Evolutionary conservation across 257 asterid genomes (phyloP).

Genomic region (Craterostigma plantagineum): DNA sequence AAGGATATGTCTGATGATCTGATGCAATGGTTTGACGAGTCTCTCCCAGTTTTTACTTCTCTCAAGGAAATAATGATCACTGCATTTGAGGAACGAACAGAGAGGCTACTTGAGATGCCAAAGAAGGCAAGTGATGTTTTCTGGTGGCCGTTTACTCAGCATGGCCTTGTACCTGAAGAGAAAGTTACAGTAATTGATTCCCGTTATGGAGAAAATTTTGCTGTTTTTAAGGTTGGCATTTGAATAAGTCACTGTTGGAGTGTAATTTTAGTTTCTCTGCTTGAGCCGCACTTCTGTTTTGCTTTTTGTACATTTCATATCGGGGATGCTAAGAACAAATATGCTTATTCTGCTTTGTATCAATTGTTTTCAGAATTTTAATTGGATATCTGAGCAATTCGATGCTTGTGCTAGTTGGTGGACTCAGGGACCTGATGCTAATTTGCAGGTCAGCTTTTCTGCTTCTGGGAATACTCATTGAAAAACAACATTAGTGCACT

Average conservation of each 20-base stretch:
- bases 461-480: constrained; percentile 1
- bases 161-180: constrained; percentile 61
- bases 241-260: constrained; percentile 2
- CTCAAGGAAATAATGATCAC: constrained; percentile 70
- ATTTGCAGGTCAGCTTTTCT: constrained; percentile 64
- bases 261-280: not conserved
- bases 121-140: constrained; percentile 50
- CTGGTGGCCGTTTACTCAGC: constrained; percentile 99
- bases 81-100: constrained; percentile 32
- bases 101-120: constrained; percentile 55
- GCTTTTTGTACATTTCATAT: not conserved
- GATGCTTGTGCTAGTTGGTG: constrained; percentile 99
- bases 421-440: constrained; percentile 95
- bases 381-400: constrained; percentile 59
- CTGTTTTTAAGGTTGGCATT: constrained; percentile 58
- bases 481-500: not conserved
- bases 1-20: constrained; percentile 63
- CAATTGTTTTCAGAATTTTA: constrained; percentile 22
- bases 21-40: constrained; percentile 60
- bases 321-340: not conserved
- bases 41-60: constrained; percentile 44
- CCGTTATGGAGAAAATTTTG: constrained; percentile 89
- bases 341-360: constrained; percentile 14
- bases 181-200: constrained; percentile 88
- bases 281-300: no score